Evolutionary conservation across 208 protist species (phyloP).

Genomic region (Crithidia sp.): DNA sequence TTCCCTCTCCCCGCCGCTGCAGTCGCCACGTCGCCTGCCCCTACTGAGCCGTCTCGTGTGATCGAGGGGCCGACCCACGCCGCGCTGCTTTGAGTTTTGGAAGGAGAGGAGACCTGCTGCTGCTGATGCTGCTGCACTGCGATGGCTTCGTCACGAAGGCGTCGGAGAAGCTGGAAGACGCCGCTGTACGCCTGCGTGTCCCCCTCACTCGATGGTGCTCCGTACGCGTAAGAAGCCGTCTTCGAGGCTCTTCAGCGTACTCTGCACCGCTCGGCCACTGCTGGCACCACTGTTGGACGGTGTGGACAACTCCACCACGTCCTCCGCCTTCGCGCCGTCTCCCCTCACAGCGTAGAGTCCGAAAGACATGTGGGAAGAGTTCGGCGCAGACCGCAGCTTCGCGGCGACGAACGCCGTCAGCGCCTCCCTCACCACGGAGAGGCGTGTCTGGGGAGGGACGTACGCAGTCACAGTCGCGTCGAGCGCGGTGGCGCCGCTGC

Average conservation of each 20-base stretch:
- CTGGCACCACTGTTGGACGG: conserved; percentile 15
- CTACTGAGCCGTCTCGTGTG: no score
- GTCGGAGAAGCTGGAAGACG: conserved; percentile 3
- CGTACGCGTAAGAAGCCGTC: background rate
- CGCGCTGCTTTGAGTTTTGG: background rate
- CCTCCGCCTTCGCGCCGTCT: conserved; percentile 7
- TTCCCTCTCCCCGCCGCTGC: background rate
- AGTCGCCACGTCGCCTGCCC: no score
- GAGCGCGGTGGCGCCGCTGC: background rate
- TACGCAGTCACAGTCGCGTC: conserved; percentile 7
- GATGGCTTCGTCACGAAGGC: background rate
- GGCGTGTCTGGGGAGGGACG: conserved; percentile 32
- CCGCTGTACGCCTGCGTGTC: background rate
- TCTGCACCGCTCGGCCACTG: conserved; percentile 15
- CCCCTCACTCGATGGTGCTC: background rate
- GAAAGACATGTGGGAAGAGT: conserved; percentile 31
- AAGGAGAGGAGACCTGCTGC: background rate
- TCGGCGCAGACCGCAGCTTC: conserved; percentile 40
- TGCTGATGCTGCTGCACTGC: conserved; percentile 1
- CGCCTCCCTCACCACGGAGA: conserved; percentile 40
- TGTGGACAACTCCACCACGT: conserved; percentile 32
- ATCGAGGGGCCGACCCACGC: no score
- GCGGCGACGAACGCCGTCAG: conserved; percentile 46
- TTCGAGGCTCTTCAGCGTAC: background rate
- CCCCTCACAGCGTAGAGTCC: conserved; percentile 45